Evolutionary conservation across 116 monocot species (phyloP), one percentile per base, ranked within the genome.

Genomic region (Posidonia oceanica): DNA sequence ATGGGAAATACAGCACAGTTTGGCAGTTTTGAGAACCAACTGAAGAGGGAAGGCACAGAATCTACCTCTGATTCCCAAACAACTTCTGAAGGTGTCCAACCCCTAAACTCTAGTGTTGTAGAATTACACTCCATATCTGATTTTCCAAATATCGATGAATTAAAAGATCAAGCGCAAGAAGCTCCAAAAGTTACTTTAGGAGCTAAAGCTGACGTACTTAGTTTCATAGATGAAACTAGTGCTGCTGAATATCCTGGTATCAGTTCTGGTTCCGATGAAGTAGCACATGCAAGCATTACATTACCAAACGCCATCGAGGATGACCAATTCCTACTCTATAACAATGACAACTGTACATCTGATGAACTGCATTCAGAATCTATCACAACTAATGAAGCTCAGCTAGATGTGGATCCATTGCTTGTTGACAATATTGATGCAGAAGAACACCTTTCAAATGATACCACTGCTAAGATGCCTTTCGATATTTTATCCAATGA

Each of bases 251-350:
- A 21, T 65, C 65, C 13, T 65, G 15, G 39, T 65, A 8, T 17
- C 17, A 40, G 65, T 15, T 65, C 37, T 40, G 36, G 14, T 29
- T 55, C 36, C 7, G 36, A 37, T 12, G 71, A 78, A 72, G 52
- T 38, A 53, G 39, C 55, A 39, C 67, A 83, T 53, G 16, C 68
- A 20, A 61, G 14, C 42, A 22, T 62, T 23, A 53, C 71, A 39
- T 36, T 44, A 60, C 63, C 81, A 36, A 70, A 77, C 1, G 29
- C 29, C 62, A 73, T 36, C 17, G 86, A 84, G 59, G 86, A 86
- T 42, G 73, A 75, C 65, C 82, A 82, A 54, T 79, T 84, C 21
- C 67, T 61, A 59, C 78, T 82, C 61, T 76, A 81, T 57, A 72
- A 86, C 36, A 52, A 56, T 65, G 79, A 78, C 36, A 62, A 74